Evolutionary conservation across 495 filamentous ascomycete genomes (phyloP).

Genomic region (Neurospora sp.): DNA sequence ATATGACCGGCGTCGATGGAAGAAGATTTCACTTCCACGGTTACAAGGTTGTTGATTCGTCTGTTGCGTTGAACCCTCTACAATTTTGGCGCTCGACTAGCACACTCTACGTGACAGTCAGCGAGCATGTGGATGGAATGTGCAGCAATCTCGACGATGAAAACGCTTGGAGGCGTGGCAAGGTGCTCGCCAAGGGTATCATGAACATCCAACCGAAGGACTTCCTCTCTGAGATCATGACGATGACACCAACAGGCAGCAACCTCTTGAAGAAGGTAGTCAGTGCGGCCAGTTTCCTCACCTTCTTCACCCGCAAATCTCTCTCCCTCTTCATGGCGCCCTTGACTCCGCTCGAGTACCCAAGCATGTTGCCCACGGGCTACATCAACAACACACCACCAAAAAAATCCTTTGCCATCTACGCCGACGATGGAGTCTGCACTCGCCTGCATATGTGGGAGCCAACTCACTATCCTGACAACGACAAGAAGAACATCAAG

Average conservation of each 20-base stretch:
- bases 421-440: slow-evolving; percentile 41
- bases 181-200: slow-evolving; percentile 46
- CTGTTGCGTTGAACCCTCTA: slow-evolving; percentile 39
- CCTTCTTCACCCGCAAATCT: slow-evolving; percentile 47
- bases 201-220: slow-evolving; percentile 46
- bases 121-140: slow-evolving; percentile 22
- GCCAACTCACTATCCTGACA: slow-evolving; percentile 23
- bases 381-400: slow-evolving; percentile 40
- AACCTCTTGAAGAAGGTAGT: slow-evolving; percentile 29
- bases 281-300: slow-evolving; percentile 41
- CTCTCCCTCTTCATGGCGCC: slow-evolving; percentile 46
- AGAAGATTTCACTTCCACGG: slow-evolving; percentile 46
- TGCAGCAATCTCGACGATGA: slow-evolving; percentile 25
- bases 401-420: slow-evolving; percentile 27
- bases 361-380: slow-evolving; percentile 32
- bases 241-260: slow-evolving; percentile 40
- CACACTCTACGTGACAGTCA: slow-evolving; percentile 49
- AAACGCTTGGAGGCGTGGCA: slow-evolving; percentile 26
- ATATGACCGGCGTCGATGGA: slow-evolving; percentile 44
- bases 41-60: slow-evolving; percentile 52
- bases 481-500: slow-evolving; percentile 21
- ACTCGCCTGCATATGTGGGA: slow-evolving; percentile 48
- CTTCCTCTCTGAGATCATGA: slow-evolving; percentile 48
- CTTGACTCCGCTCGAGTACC: slow-evolving; percentile 44
- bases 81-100: slow-evolving; percentile 54